Evolutionary conservation across 805 yeast species (phyloP).

Genomic region (Ogataea haglerorum): DNA sequence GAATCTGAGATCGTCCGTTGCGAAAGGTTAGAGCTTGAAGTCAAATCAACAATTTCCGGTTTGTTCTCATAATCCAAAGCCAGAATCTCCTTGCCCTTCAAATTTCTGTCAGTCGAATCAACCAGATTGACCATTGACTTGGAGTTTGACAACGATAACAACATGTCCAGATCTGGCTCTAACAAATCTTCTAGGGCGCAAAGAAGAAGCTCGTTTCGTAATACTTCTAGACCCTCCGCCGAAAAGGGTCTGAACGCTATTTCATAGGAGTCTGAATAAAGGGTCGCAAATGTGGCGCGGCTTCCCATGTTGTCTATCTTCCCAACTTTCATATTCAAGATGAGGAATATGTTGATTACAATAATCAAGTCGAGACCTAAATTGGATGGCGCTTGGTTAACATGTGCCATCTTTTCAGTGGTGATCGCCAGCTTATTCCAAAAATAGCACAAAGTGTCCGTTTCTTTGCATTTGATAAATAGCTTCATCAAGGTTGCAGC

Average conservation of each 20-base stretch:
- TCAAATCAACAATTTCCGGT: conserved; percentile 14
- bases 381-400: conserved; percentile 2
- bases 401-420: conserved; percentile 10
- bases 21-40: conserved; percentile 10
- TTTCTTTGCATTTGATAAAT: conserved; percentile 14
- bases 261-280: conserved; percentile 3
- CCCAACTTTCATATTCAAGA: conserved; percentile 9
- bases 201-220: conserved; percentile 14
- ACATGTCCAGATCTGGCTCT: conserved; percentile 7
- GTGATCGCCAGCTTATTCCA: conserved; percentile 23
- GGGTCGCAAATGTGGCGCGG: background rate
- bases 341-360: conserved; percentile 19
- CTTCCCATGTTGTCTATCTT: background rate
- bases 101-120: conserved; percentile 8
- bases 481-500: conserved; percentile 28
- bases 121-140: conserved; percentile 10
- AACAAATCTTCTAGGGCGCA: conserved; percentile 3
- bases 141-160: conserved; percentile 14
- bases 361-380: conserved; percentile 21
- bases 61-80: background rate
- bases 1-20: conserved; percentile 1
- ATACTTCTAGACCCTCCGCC: conserved; percentile 8
- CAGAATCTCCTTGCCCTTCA: conserved; percentile 3
- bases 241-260: conserved; percentile 16
- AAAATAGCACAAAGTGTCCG: conserved; percentile 19